Evolutionary conservation across 495 filamentous ascomycete species (phyloP).

Genomic region (Talaromyces proteolyticus): DNA sequence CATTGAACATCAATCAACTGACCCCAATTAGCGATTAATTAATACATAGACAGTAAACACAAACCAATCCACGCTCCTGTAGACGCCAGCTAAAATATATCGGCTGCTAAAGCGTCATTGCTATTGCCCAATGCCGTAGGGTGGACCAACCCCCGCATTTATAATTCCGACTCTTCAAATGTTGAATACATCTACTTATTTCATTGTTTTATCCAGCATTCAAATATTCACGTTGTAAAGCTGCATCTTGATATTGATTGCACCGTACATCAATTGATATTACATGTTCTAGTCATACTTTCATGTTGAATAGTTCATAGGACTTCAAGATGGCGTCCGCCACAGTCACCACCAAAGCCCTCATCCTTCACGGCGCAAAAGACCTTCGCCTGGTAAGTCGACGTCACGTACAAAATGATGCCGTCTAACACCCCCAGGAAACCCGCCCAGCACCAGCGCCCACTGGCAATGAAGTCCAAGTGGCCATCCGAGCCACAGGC

Average conservation of each 20-base stretch:
- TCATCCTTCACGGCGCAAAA: slow-evolving; percentile 63
- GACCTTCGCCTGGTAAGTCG: slow-evolving; percentile 58
- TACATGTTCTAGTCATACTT: too few species aligned
- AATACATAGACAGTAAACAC: too few species aligned
- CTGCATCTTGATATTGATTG: too few species aligned
- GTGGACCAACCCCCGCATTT: neutral
- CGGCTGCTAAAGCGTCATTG: neutral
- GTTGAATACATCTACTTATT: slow-evolving; percentile 9
- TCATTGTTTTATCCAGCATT: too few species aligned
- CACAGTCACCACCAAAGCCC: slow-evolving; percentile 46
- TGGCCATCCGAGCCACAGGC: slow-evolving; percentile 67
- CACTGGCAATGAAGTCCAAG: slow-evolving; percentile 57
- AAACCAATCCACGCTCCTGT: too few species aligned
- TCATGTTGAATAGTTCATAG: too few species aligned
- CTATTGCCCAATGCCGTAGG: neutral
- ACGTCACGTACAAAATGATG: neutral
- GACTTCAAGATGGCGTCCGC: neutral
- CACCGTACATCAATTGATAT: too few species aligned
- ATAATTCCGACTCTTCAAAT: neutral
- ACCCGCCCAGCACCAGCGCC: slow-evolving; percentile 34
- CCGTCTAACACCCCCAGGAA: slow-evolving; percentile 26
- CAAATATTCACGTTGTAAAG: too few species aligned
- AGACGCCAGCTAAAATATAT: too few species aligned
- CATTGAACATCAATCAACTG: too few species aligned
- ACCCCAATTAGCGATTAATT: too few species aligned